These are phyloP conservation scores for Xylogone sp. DNA, from an alignment of 2,329 filamentous ascomycete genomes.

Conservation along the genomic window DNA sequence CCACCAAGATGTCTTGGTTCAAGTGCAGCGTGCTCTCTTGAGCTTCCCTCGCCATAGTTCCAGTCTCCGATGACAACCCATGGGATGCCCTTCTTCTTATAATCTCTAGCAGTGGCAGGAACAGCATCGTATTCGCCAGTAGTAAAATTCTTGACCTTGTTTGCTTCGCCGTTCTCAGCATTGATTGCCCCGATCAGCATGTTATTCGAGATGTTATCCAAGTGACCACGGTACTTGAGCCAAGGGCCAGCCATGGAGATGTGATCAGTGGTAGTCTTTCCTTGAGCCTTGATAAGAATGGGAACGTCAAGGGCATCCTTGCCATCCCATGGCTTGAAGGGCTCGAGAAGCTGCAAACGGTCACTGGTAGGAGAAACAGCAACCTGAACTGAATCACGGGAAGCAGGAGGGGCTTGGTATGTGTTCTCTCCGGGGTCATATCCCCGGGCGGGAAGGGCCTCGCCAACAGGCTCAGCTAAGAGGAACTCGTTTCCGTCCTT, in stretches of 20 bases:
- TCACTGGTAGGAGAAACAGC: slow-evolving; percentile 85
- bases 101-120: slow-evolving; percentile 91
- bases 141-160: slow-evolving; percentile 92
- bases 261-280: slow-evolving; percentile 96
- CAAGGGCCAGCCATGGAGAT: slow-evolving; percentile 96
- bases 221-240: slow-evolving; percentile 97
- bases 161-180: slow-evolving; percentile 91
- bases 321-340: slow-evolving; percentile 86
- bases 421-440: slow-evolving; percentile 92
- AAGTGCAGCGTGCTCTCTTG: slow-evolving; percentile 96
- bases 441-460: slow-evolving; percentile 73
- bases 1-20: slow-evolving; percentile 97
- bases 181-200: slow-evolving; percentile 98
- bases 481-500: slow-evolving; percentile 96
- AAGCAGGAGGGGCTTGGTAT: slow-evolving; percentile 88
- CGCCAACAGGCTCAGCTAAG: slow-evolving; percentile 74
- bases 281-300: slow-evolving; percentile 93
- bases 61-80: slow-evolving; percentile 99
- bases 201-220: slow-evolving; percentile 99
- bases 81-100: slow-evolving; percentile 93
- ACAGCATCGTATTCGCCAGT: slow-evolving; percentile 83
- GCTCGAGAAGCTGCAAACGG: slow-evolving; percentile 86
- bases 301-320: slow-evolving; percentile 82
- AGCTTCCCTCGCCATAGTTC: slow-evolving; percentile 98
- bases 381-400: slow-evolving; percentile 70